Conservation (phyloP, 768 basidiomycete genomes). For the Termitomyces sp. region DNA sequence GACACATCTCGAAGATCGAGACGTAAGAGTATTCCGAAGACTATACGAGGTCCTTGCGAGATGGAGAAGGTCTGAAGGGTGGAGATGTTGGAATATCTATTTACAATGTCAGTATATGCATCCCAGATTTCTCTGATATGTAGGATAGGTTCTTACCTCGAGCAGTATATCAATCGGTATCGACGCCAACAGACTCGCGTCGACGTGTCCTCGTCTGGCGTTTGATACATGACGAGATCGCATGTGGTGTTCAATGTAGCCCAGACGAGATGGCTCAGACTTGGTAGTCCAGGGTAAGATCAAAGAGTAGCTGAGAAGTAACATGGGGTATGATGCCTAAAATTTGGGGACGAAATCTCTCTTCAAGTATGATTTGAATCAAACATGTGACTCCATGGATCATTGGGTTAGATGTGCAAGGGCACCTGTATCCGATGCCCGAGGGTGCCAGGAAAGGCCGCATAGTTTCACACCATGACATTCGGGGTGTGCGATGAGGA, state of each 20-base stretch:
- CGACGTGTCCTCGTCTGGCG: not conserved
- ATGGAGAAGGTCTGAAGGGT: slow-evolving; percentile 31
- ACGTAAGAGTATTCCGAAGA: slow-evolving; percentile 29
- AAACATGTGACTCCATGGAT: slow-evolving; percentile 3
- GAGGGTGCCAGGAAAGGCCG: not conserved
- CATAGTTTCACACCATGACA: not conserved
- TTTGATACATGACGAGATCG: not conserved
- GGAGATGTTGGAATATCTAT: slow-evolving; percentile 31
- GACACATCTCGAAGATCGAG: slow-evolving; percentile 22
- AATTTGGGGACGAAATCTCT: not conserved
- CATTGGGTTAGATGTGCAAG: not conserved
- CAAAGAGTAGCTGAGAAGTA: not conserved
- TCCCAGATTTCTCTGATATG: not conserved
- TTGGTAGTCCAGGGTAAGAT: not conserved
- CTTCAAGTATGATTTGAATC: slow-evolving; percentile 2
- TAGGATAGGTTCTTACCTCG: slow-evolving; percentile 14
- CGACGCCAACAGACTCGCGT: not conserved
- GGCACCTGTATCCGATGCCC: not conserved
- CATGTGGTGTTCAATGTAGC: not conserved
- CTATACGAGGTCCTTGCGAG: slow-evolving; percentile 31
- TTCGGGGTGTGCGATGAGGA: not conserved
- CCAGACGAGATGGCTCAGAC: not conserved
- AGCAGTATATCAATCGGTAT: slow-evolving; percentile 19
- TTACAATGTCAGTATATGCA: not conserved
- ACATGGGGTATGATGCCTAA: not conserved